phyloP scores from a whole-genome alignment of 768 basidiomycete species.

The Lactifluus rugatus region DNA sequence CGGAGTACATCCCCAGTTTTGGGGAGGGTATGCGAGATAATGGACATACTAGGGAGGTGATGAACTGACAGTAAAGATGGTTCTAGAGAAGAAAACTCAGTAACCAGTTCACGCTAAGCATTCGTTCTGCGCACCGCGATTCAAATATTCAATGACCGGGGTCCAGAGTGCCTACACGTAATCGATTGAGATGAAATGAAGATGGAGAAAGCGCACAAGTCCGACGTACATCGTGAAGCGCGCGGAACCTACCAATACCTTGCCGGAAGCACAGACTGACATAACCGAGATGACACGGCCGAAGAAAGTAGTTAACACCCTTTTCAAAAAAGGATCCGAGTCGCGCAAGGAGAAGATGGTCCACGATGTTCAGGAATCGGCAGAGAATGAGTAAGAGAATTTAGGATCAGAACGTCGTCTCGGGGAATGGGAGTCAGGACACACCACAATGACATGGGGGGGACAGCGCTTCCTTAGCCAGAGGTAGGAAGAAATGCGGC shows the following conservation, averaged over 20 bases:
- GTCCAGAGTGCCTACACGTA: constrained; percentile 59
- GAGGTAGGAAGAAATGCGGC: constrained; percentile 49
- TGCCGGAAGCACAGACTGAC: constrained; percentile 62
- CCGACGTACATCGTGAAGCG: constrained; percentile 38
- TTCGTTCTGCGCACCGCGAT: constrained; percentile 39
- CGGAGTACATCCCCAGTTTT: constrained; percentile 83
- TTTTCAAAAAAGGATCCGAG: constrained; percentile 54
- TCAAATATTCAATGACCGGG: constrained; percentile 84
- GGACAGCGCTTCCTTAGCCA: constrained; percentile 64
- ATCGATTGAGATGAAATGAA: neutral
- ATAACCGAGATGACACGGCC: constrained; percentile 58
- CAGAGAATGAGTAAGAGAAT: constrained; percentile 48
- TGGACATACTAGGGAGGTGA: constrained; percentile 78
- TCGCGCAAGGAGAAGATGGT: constrained; percentile 65
- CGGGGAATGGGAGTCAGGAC: constrained; percentile 21
- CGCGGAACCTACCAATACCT: constrained; percentile 66
- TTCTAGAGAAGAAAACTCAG: constrained; percentile 34
- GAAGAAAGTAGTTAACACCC: constrained; percentile 31
- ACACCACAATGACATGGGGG: constrained; percentile 62
- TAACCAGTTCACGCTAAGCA: neutral
- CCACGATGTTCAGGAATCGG: constrained; percentile 59
- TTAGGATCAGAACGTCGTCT: neutral
- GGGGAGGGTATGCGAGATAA: constrained; percentile 70
- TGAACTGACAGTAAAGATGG: constrained; percentile 83
- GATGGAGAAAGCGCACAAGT: neutral